phyloP scores from a whole-genome alignment of 1,284 basidiomycete species.

The Porogramme epimiltina region DNA sequence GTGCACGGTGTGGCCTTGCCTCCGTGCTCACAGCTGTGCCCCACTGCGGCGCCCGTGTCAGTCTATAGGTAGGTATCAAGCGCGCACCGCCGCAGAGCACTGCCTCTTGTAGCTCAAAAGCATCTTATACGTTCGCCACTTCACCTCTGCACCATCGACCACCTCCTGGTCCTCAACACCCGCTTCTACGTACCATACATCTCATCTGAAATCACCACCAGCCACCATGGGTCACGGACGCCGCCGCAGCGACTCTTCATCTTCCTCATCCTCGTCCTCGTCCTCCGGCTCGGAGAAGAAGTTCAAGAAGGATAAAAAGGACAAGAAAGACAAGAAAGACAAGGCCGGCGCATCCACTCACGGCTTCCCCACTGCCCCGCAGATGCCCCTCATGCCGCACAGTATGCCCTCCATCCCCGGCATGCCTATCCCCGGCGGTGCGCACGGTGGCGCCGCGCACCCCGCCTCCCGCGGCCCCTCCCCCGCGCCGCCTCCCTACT shows the following conservation, averaged over 20 bases:
- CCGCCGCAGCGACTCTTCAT: conserved; percentile 26
- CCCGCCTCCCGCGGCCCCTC: conserved; percentile 5
- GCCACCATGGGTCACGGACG: conserved; percentile 23
- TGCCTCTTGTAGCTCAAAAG: neutral
- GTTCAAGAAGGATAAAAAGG: conserved; percentile 22
- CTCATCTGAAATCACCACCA: neutral
- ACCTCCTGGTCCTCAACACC: neutral
- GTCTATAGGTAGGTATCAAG: too few species aligned
- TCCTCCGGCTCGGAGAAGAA: conserved; percentile 24
- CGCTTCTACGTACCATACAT: neutral
- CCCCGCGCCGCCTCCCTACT: conserved; percentile 11
- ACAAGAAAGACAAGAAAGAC: conserved; percentile 21
- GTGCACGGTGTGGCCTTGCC: too few species aligned
- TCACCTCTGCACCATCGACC: too few species aligned
- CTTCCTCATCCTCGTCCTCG: conserved; percentile 24
- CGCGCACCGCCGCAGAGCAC: too few species aligned
- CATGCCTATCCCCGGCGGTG: conserved; percentile 3
- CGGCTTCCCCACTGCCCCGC: conserved; percentile 4
- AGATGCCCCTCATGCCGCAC: neutral
- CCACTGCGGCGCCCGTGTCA: too few species aligned
- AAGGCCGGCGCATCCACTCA: conserved; percentile 11
- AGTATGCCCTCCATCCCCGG: conserved; percentile 12
- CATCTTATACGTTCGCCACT: too few species aligned
- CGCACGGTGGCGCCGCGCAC: conserved; percentile 11
- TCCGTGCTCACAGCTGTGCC: too few species aligned